Conservation (phyloP, 2,329 filamentous ascomycete genomes). For the Aureobasidium subglaciale region DNA sequence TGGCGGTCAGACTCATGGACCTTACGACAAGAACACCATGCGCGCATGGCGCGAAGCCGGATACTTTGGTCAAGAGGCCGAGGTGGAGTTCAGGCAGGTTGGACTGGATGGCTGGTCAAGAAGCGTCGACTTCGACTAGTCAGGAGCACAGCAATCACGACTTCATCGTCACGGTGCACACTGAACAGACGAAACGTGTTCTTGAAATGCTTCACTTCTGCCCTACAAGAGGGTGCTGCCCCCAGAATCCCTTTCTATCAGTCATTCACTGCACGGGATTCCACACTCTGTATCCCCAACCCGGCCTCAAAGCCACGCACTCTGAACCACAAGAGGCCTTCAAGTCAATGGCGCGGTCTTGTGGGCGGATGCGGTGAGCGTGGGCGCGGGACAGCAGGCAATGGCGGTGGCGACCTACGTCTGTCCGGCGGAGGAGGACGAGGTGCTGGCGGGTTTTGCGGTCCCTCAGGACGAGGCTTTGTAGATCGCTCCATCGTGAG, state of each 20-base stretch:
- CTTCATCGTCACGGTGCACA: not conserved
- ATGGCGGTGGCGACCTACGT: not conserved
- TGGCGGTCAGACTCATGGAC: conserved; percentile 70
- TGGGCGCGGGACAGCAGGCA: not conserved
- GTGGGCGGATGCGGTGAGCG: not conserved
- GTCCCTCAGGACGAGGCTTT: not conserved
- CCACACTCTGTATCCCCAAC: not conserved
- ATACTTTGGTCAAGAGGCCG: conserved; percentile 69
- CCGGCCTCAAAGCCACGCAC: not conserved
- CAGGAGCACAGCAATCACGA: not conserved
- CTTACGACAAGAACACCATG: conserved; percentile 82
- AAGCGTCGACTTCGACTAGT: conserved; percentile 28
- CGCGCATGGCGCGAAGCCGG: conserved; percentile 83
- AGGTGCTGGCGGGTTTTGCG: not conserved
- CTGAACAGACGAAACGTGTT: not conserved
- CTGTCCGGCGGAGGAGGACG: not conserved
- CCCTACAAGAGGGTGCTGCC: not conserved
- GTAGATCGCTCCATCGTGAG: not conserved
- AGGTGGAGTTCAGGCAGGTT: conserved; percentile 54
- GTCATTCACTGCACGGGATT: not conserved
- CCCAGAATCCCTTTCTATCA: not conserved
- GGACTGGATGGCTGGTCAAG: conserved; percentile 38
- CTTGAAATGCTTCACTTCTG: not conserved
- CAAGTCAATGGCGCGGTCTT: not conserved
- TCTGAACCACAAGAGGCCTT: not conserved